Base-by-base conservation (phyloP, 139 green algal genomes). In the Asterochloris erici region DNA sequence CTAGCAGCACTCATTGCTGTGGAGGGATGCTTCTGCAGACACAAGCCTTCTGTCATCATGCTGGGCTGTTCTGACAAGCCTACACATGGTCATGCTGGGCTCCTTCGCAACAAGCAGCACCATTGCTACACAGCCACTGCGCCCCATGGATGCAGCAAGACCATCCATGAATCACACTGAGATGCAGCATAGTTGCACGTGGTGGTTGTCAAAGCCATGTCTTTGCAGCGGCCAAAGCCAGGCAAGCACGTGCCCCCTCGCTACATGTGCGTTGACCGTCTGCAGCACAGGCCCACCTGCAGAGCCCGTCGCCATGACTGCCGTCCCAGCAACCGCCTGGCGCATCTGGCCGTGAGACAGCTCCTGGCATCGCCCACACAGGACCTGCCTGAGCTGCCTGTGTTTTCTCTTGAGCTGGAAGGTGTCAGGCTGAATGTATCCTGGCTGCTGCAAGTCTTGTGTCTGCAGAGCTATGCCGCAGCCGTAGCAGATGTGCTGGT, bases 281-380 rank as follows among this genome's bases (percentile, higher is more conserved):
- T 76, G n/a, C n/a, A 38, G 23, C 23, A 19, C 24, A 29, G n/a
- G 9, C 70, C 66, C 21, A n/a, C 62, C 10, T 70, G 14, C 47
- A 28, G 19, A 63, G 68, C 75, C 64, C 88, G 83, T 1, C 26
- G 70, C 14, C 23, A 24, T 19, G 70, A 76, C 21, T 19, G n/a
- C 14, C 21, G 27, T 71, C 91, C 85, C 94, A 26, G 90, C 79
- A 19, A 98, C 94, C 0, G 77, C 95, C 0, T 93, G 91, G 15
- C 97, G 92, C 93, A 97, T 96, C 62, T 84, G 88, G 0, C 95
- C 95, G 81, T 98, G 92, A 82, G 85, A 92, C 29, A 98, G 87
- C 26, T 85, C 87, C 73, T 91, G 86, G 87, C 95, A 98, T n/a
- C 95, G 89, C 77, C 79, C 79, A 76, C 91, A 96, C 74, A 92